Evolutionary conservation across 2,329 filamentous ascomycete species (phyloP), one percentile per base, ranked within the genome.

Genomic region (Alternaria metachromatica): DNA sequence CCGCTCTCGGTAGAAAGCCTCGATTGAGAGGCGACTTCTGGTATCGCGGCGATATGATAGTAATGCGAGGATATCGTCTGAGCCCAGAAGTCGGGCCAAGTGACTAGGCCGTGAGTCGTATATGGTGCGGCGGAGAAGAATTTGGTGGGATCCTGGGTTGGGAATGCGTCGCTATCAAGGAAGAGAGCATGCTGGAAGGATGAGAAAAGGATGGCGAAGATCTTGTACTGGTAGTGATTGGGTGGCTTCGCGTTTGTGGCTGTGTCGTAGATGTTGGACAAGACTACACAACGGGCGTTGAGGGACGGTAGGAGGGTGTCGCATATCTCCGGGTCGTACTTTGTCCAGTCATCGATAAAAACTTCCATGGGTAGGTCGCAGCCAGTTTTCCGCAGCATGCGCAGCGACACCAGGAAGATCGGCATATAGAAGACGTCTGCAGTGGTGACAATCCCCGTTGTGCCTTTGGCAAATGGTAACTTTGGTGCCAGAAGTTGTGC

Each of bases 161-260:
- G 86, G 69, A 88, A 87, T 64, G 82, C 82, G 69, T 88, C 87
- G 59, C 85, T 84, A 69, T 89, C 87, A 70, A 89, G 83, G 75
- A 87, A 88, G 18, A 89, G 80, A 11, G 87, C 82, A 57, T 88
- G 82, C 70, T 88, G 84, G 66, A 88, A 89, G 5, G 86, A 85
- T 1, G 87, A 88, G 65, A 88, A 85, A 3, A 89, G 78, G 18
- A 89, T 83, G 5, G 87, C 81, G 66, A 88, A 84, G 41, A 85
- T 81, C 72, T 89, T 88, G 78, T 85, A 84, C 70, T 89, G 87
- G 70, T 82, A 87, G 51, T 46, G 74, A 71, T 67, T 65, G 2
- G 67, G 69, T 10, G 49, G 57, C 11, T 51, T 61, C 10, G 78
- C 71, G 9, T 63, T 43, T 2, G 41, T 11, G 5, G 54, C 65